Evolutionary conservation across 164 flowering plant genomes (phyloP), one percentile per base, ranked within the genome.

Genomic region (Malania oleifera): DNA sequence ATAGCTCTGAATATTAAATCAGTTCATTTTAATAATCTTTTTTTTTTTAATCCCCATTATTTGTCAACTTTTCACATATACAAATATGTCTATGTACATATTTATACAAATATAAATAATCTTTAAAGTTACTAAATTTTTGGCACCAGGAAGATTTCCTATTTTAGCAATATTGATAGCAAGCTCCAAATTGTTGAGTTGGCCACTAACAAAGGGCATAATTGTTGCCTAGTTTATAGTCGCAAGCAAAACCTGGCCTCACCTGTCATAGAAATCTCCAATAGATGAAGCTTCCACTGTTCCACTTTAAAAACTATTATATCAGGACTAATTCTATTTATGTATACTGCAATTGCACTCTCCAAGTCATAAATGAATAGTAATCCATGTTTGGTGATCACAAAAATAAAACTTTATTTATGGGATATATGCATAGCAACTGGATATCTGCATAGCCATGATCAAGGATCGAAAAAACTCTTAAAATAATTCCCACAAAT

Each of bases 101-200:
- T 4, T 4, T 14, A 1, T 8, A 48, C 5, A n/a, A 3, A 9
- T 5, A 48, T 11, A 28, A 11, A 65, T 54, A 6, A 61, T 8
- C n/a, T 35, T 55, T 51, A 7, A 40, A 40, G 38, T 71, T 76
- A 91, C 99, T 88, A 95, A 73, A 68, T 88, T 85, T 68, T 95
- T 97, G 28, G 99, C 99, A 59, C 98, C 98, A 57, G 98, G 98
- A 60, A 91, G 91, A 64, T 91, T 91, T 73, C 98, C 98, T 76
- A 95, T 86, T 80, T 87, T 91, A 19, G 98, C 98, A 56, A 91
- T 93, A 76, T 79, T 91, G 19, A 91, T 95, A 67, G 98, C 98
- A n/a, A n/a, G n/a, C n/a, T n/a, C n/a, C n/a, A n/a, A n/a, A n/a
- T n/a, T n/a, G n/a, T n/a, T n/a, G n/a, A n/a, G n/a, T n/a, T n/a